phyloP scores from a whole-genome alignment of 1,284 basidiomycete genomes.

The Vanrija sp. region DNA sequence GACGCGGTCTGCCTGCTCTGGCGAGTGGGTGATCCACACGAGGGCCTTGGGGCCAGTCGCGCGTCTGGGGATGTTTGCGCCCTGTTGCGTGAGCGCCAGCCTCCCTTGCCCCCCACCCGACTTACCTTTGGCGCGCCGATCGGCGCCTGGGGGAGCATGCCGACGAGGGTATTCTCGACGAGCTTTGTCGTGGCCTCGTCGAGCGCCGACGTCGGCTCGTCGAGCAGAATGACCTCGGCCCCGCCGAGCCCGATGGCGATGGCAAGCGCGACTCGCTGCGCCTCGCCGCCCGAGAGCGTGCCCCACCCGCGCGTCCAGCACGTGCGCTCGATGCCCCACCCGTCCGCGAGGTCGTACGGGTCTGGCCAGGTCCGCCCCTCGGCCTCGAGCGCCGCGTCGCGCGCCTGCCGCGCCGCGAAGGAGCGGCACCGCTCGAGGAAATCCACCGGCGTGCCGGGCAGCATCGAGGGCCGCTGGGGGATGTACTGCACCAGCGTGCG shows the following conservation, averaged over 20 bases:
- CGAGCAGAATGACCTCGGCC: slow-evolving; percentile 74
- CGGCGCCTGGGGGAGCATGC: slow-evolving; percentile 50
- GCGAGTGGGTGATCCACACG: slow-evolving; percentile 82
- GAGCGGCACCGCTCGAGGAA: slow-evolving; percentile 60
- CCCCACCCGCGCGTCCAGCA: slow-evolving; percentile 75
- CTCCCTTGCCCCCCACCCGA: neutral
- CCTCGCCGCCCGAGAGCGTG: slow-evolving; percentile 74
- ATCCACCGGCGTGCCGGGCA: slow-evolving; percentile 71
- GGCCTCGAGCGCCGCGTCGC: slow-evolving; percentile 14
- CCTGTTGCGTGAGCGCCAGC: slow-evolving; percentile 1
- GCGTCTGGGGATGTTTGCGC: slow-evolving; percentile 5
- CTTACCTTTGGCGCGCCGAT: neutral
- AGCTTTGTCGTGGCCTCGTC: slow-evolving; percentile 62
- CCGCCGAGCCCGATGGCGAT: slow-evolving; percentile 65
- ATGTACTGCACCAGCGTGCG: slow-evolving; percentile 75
- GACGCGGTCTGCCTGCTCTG: slow-evolving; percentile 68
- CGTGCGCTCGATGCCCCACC: slow-evolving; percentile 64
- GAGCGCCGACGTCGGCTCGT: slow-evolving; percentile 82
- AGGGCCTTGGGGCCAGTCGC: slow-evolving; percentile 58
- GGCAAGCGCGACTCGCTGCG: slow-evolving; percentile 72
- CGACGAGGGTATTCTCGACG: slow-evolving; percentile 62
- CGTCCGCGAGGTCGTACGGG: slow-evolving; percentile 58
- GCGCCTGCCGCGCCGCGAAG: slow-evolving; percentile 56
- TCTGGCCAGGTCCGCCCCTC: slow-evolving; percentile 31
- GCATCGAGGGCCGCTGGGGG: slow-evolving; percentile 74